A percentile compares a stretch with the other conserved stretches of the same genome.
These are phyloP conservation scores for Allomyces javanicus DNA, from an alignment of 192 early-diverging fungal species.

Conservation along the genomic window DNA sequence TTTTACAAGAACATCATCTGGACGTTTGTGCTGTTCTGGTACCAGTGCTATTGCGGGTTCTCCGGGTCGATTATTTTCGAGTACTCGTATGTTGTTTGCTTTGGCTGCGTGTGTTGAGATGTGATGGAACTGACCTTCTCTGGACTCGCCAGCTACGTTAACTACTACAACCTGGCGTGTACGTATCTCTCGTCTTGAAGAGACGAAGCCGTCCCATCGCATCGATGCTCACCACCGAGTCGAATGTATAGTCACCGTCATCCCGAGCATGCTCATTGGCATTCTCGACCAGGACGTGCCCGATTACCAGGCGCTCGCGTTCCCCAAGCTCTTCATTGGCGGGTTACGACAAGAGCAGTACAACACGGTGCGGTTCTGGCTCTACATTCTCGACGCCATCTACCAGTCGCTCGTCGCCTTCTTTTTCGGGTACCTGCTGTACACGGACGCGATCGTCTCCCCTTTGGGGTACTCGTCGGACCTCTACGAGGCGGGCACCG, in stretches of 20 bases:
- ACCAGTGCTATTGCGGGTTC: conserved; percentile 70
- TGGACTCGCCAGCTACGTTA: too few species aligned
- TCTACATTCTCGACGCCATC: conserved; percentile 45
- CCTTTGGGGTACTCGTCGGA: neutral
- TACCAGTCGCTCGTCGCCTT: conserved; percentile 58
- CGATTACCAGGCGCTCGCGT: conserved; percentile 35
- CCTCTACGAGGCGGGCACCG: conserved; percentile 39
- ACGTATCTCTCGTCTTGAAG: too few species aligned
- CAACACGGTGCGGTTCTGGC: conserved; percentile 52
- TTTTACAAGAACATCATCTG: conserved; percentile 93
- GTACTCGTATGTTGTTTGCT: conserved; percentile 62
- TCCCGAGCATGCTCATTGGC: conserved; percentile 28
- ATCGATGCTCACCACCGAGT: too few species aligned
- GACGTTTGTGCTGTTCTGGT: conserved; percentile 76
- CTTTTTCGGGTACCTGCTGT: conserved; percentile 20
- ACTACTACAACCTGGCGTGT: conserved; percentile 50
- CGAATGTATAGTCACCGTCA: conserved; percentile 30
- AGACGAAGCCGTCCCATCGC: too few species aligned
- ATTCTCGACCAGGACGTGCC: conserved; percentile 71
- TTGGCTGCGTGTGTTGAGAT: neutral
- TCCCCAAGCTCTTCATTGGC: conserved; percentile 61
- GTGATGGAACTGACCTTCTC: too few species aligned
- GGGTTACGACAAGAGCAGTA: conserved; percentile 54
- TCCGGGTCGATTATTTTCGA: conserved; percentile 65
- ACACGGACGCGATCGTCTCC: conserved; percentile 9